Conservation (phyloP, 495 filamentous ascomycete species). For the Durotheca rogersii region DNA sequence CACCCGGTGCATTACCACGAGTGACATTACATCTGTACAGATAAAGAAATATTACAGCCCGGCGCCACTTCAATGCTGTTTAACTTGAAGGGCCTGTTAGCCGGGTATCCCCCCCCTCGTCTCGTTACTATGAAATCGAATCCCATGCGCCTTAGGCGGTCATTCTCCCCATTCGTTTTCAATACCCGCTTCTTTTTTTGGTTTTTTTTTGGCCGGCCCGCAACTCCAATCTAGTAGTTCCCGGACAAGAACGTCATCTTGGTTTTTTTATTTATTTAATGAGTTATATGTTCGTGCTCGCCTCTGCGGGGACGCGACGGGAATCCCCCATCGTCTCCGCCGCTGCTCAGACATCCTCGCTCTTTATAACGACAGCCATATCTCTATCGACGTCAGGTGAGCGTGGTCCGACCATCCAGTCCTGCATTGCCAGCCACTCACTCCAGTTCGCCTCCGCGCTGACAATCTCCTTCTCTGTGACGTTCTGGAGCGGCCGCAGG, state of each 20-base stretch:
- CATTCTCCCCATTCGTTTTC: no score
- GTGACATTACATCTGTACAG: conserved; percentile 16
- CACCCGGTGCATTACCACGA: conserved; percentile 15
- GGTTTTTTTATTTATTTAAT: no score
- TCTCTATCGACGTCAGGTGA: conserved; percentile 38
- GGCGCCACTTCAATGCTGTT: conserved; percentile 2
- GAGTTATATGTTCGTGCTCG: background rate
- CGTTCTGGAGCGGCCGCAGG: conserved; percentile 72
- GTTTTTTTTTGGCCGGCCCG: background rate
- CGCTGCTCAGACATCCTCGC: conserved; percentile 21
- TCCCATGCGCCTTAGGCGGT: no score
- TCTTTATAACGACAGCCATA: conserved; percentile 28
- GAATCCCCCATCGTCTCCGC: background rate
- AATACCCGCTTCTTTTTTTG: no score
- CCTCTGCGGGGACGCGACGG: conserved; percentile 2
- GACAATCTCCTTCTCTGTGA: conserved; percentile 77
- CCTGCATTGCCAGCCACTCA: conserved; percentile 89
- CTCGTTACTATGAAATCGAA: no score
- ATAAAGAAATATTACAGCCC: conserved; percentile 3
- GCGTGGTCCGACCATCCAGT: conserved; percentile 82
- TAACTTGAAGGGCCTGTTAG: conserved; percentile 5
- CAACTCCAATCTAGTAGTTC: conserved; percentile 9
- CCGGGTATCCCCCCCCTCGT: no score
- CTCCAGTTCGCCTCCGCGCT: conserved; percentile 80
- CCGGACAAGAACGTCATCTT: no score